Evolutionary conservation across 2,329 filamentous ascomycete species (phyloP).

Genomic region (Arthrobotrys pseudoclavata): DNA sequence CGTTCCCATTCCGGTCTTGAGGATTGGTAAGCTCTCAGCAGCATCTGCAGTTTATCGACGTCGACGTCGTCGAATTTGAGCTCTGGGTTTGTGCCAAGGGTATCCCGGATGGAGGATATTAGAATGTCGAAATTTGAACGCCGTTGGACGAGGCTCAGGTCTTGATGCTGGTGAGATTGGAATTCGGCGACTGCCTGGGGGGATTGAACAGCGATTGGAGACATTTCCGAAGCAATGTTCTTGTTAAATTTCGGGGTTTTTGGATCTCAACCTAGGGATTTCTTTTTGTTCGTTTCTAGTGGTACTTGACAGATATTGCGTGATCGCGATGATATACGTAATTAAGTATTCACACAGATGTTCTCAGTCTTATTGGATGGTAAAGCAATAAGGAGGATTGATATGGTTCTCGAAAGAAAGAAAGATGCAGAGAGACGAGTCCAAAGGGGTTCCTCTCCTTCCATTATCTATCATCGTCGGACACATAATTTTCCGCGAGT

Average conservation of each 20-base stretch:
- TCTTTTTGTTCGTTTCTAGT: background rate
- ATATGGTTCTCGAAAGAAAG: background rate
- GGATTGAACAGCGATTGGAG: conserved; percentile 50
- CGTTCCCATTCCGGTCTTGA: conserved; percentile 72
- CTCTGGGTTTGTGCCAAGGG: conserved; percentile 42
- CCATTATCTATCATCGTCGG: conserved; percentile 58
- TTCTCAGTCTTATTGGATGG: background rate
- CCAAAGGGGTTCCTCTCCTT: background rate
- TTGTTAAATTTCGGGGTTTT: too few relatives aligned
- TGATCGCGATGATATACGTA: conserved; percentile 19
- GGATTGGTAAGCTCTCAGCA: conserved; percentile 73
- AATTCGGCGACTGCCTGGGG: conserved; percentile 47
- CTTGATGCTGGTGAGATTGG: conserved; percentile 23
- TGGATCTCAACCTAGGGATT: too few relatives aligned
- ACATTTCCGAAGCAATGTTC: too few relatives aligned
- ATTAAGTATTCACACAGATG: conserved; percentile 4
- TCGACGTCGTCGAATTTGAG: conserved; percentile 70
- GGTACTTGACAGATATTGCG: conserved; percentile 4
- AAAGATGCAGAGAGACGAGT: background rate
- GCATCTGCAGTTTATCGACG: conserved; percentile 70
- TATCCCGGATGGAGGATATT: conserved; percentile 45
- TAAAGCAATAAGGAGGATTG: background rate
- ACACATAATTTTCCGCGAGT: conserved; percentile 41
- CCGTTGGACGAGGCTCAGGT: conserved; percentile 29
- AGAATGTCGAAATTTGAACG: conserved; percentile 28